Base-by-base conservation (phyloP, 768 basidiomycete genomes). In the Lactarius sanguifluus region DNA sequence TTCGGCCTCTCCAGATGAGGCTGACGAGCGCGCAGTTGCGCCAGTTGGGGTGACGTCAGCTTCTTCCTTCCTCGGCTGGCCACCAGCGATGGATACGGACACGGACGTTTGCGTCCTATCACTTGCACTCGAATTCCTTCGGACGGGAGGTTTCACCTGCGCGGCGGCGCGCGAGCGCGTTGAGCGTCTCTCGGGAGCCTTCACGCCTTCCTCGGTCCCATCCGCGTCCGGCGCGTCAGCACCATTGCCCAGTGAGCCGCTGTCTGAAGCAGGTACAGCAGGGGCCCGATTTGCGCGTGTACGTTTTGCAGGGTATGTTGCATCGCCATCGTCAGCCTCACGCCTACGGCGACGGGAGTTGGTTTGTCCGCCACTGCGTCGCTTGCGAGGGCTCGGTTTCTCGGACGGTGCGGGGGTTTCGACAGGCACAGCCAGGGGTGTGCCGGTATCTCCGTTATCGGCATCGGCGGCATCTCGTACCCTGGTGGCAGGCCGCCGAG, bases 291-390 rank as follows among this genome's bases (percentile, higher is more conserved):
- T 62, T 6, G 59, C 69, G 36, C 70, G 70, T 20, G 70, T 71
- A 30, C 70, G 70, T 62, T 71, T 71, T 13, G 70, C 70, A 25
- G 70, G 70, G 56, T 69, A 71, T 18, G 70, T 70, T 28, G 61
- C 70, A 55, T 71, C 70, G 32, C 62, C 68, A 6, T 71, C 70
- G 61, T 71, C 70, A n/a, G 65, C 55, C 54, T 71, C 70, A 57
- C 70, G 70, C 25, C 70, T 62, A n/a, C 65, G 69, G 13, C 70
- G 70, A 43, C 65, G 69, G 30, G 69, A 63, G 34, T 36, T 57
- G 20, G 40, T 65, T 56, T 69, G 69, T 55, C 67, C 69, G 4
- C 50, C 61, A 57, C 40, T 60, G 12, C 68, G 67, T 23, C 70
- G 64, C 56, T 61, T 69, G 61, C 70, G 70, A n/a, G 70, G 70